Conservation (phyloP, 2,329 filamentous ascomycete genomes). For the Phyllosticta citribraziliensis region DNA sequence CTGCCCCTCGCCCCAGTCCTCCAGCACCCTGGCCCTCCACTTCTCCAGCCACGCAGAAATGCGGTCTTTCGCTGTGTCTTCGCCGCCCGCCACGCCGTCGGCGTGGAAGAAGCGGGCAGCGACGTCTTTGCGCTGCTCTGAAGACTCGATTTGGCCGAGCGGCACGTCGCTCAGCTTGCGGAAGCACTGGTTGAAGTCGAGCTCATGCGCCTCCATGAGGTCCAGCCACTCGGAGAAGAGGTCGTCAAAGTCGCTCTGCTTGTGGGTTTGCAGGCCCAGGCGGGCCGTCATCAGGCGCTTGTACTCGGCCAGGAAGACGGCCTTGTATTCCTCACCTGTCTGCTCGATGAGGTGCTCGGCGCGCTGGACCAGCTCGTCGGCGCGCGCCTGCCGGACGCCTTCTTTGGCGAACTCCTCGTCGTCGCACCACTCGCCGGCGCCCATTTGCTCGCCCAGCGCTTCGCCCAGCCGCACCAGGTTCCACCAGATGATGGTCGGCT, state of each 20-base stretch:
- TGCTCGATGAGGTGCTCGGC: constrained; percentile 78
- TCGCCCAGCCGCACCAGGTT: constrained; percentile 89
- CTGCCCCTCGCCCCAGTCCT: constrained; percentile 61
- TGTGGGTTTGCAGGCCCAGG: constrained; percentile 62
- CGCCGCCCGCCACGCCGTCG: constrained; percentile 49
- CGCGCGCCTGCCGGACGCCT: constrained; percentile 61
- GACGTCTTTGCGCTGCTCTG: constrained; percentile 51
- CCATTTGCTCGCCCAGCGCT: constrained; percentile 77
- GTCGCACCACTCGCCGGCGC: constrained; percentile 64
- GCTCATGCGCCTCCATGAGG: constrained; percentile 65
- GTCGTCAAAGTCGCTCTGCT: constrained; percentile 65
- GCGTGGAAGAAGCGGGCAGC: constrained; percentile 71
- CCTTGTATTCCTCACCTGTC: constrained; percentile 77
- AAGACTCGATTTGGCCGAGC: constrained; percentile 53
- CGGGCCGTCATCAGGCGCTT: constrained; percentile 72
- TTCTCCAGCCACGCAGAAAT: constrained; percentile 72
- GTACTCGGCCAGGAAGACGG: constrained; percentile 82
- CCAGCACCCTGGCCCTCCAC: constrained; percentile 61
- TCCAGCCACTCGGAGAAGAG: constrained; percentile 79
- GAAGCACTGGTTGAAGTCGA: constrained; percentile 96
- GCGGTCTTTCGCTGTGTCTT: constrained; percentile 54
- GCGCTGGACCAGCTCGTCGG: constrained; percentile 60
- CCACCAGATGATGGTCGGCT: constrained; percentile 98
- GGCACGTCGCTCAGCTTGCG: constrained; percentile 60
- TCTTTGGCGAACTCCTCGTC: constrained; percentile 58